phyloP scores from a whole-genome alignment of 805 yeast genomes.

The Kluyveromyces wickerhamii region DNA sequence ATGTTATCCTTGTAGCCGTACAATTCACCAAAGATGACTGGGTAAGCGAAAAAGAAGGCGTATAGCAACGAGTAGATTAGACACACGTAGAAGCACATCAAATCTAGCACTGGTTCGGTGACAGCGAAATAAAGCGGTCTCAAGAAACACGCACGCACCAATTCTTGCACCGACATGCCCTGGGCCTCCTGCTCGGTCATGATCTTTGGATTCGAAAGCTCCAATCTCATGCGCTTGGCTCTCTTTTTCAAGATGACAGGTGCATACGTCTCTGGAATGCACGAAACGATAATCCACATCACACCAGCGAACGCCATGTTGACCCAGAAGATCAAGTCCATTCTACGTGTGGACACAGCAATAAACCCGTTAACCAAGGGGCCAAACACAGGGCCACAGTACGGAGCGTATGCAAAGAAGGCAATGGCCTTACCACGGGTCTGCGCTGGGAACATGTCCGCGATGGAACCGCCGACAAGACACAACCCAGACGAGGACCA shows the following conservation, averaged over 20 bases:
- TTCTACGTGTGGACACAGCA: constrained; percentile 56
- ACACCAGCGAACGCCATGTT: constrained; percentile 88
- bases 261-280: constrained; percentile 86
- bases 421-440: constrained; percentile 87
- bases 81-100: constrained; percentile 80
- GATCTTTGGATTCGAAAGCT: constrained; percentile 73
- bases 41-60: constrained; percentile 93
- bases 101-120: constrained; percentile 78
- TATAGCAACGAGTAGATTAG: constrained; percentile 83
- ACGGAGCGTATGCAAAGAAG: constrained; percentile 85
- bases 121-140: constrained; percentile 73
- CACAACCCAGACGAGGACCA: constrained; percentile 77
- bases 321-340: constrained; percentile 77
- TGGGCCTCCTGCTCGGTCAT: constrained; percentile 92
- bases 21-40: constrained; percentile 72
- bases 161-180: constrained; percentile 59
- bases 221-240: constrained; percentile 61
- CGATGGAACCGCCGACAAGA: constrained; percentile 84
- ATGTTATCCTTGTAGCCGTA: constrained; percentile 71
- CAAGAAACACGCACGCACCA: constrained; percentile 61
- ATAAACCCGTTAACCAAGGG: constrained; percentile 86
- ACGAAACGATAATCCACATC: constrained; percentile 57
- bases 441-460: constrained; percentile 77
- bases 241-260: constrained; percentile 66
- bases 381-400: constrained; percentile 87